Base-by-base conservation (phyloP, 2,329 filamentous ascomycete genomes). In the Sclerotinia glacialis region DNA sequence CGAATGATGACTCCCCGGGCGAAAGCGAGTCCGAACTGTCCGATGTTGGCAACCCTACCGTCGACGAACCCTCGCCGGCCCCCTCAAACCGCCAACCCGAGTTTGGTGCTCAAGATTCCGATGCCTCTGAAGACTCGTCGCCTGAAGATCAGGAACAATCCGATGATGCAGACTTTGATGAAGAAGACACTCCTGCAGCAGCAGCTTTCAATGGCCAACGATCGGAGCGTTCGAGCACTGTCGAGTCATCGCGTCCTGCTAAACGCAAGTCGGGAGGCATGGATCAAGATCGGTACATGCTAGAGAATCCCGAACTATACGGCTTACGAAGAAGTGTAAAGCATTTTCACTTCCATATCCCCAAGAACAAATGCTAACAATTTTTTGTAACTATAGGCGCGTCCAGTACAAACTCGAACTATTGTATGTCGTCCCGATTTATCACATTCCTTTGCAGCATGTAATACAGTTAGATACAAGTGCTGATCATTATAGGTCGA, bases 291-390 rank as follows among this genome's bases (percentile, higher is more conserved):
- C 42, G 44, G 56, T 93, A 88, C 76, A 97, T 98, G 73, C 85
- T 89, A 74, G 90, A 92, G 75, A 96, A 99, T 75, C 95, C 95
- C 54, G 93, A 97, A 79, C 83, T 99, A 11, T 99, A 98, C 81
- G 95, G 95, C 58, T 83, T 99, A 72, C 88, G 95, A 73, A 87
- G 95, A 80, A 99, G 95, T 81, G 93, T 95, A 88, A 70, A 90
- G 79, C 28, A 62, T 61, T 65, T 44, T 14, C 11, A 11, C 40
- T 31, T 5, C 44, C 18, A 26, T 21, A 47, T 34, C 18, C 28
- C 9, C 21, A 9, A 34, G 9, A 60, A 26, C 8, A 31, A 34
- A 42, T 69, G 64, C 72, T 76, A 64, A 75, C 65, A 50, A 61
- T 23, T 44, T 66, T 28, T 66, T 60, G 11, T 62, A 53, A 54